Evolutionary conservation across 768 basidiomycete species (phyloP), one percentile per base, ranked within the genome.

Genomic region (Cystobasidium tubakii): DNA sequence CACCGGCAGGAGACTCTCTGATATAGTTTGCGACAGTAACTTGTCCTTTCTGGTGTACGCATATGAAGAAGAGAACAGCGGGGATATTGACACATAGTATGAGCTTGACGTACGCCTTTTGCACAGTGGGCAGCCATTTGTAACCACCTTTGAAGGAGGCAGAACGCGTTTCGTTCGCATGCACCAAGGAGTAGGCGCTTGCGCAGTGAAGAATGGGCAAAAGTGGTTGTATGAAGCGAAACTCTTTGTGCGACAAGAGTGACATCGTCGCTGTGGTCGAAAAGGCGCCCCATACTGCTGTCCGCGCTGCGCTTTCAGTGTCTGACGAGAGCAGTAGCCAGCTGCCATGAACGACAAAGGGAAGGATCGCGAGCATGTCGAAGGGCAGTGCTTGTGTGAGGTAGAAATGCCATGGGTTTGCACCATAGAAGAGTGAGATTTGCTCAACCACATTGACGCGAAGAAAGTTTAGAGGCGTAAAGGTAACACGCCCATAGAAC

Each of bases 171-270:
- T 46, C 17, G 46, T 31, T 1, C 19, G 66, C 77, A 70, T 87
- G 86, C 42, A 87, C 83, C 3, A 95, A 81, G 0, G 90, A 87
- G 75, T 87, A 87, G 0, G 91, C 84, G 13, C 90, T 89, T 74
- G 96, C 84, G 25, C 93, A 76, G 77, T 96, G 88, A 46, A 95
- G 82, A 34, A 92, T 81, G 0, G 96, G 94, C 1, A 98, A 84
- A 23, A 97, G 80, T 0, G 95, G 93, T 76, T 97, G 94, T 7
- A 98, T 83, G 82, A 99, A 98, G 9, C 96, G 85, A 92, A 93
- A 97, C 84, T 99, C 96, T 78, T 98, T 98, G 83, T 99, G 96
- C 0, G 89, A 88, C 1, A 90, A 85, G 1, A 89, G 75, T 9
- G 95, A 97, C 80, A 89, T 80, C 1, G 79, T 78, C 34, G 88